Conservation (phyloP, 1,284 basidiomycete genomes). For the Tilletia horrida region DNA sequence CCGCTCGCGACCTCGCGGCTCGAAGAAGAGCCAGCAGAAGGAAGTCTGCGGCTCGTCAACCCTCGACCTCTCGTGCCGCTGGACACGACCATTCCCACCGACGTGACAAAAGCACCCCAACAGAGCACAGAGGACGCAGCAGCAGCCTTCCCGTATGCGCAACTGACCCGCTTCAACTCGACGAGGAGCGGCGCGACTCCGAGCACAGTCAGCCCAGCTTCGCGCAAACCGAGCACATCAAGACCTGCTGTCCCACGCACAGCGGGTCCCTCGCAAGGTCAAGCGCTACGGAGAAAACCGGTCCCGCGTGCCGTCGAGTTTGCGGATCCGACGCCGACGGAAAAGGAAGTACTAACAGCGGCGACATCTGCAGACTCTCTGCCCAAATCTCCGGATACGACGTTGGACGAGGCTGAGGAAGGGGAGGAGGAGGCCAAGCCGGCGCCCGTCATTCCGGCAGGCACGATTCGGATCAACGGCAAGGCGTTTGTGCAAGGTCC, state of each 20-base stretch:
- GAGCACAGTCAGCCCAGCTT: slow-evolving; percentile 7
- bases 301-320: slow-evolving; percentile 1
- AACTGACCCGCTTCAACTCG: too few relatives aligned
- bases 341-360: background rate
- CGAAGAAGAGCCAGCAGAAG: too few relatives aligned
- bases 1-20: too few relatives aligned
- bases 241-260: background rate
- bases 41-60: too few relatives aligned
- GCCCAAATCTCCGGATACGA: too few relatives aligned
- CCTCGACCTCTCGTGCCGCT: background rate
- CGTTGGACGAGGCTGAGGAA: background rate
- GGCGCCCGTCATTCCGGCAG: background rate
- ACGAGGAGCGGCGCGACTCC: background rate
- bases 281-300: slow-evolving; percentile 3
- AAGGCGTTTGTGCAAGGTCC: slow-evolving; percentile 47
- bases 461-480: slow-evolving; percentile 10
- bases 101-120: background rate
- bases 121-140: background rate
- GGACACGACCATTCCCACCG: too few relatives aligned
- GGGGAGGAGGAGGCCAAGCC: background rate
- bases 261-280: slow-evolving; percentile 7
- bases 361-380: background rate
- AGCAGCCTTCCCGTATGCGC: too few relatives aligned
- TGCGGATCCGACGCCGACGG: background rate
- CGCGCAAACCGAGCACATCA: background rate